Evolutionary conservation across 768 basidiomycete species (phyloP).

Genomic region (Leccinum sublutescens): DNA sequence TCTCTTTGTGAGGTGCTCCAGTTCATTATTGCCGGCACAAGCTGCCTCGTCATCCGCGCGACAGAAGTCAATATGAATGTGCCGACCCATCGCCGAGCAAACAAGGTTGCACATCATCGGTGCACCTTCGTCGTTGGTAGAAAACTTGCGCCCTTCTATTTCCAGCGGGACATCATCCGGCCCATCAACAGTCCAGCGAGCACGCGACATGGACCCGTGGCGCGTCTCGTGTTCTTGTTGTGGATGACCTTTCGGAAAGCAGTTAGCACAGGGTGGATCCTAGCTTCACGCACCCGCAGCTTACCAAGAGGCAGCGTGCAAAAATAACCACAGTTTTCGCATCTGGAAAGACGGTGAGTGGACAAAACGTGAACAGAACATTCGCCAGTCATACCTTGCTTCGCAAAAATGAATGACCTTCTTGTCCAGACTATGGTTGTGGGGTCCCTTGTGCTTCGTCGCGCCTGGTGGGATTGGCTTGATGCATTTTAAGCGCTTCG

Average conservation of each 20-base stretch:
- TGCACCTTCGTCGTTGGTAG: constrained; percentile 52
- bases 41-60: constrained; percentile 35
- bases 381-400: constrained; percentile 32
- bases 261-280: background rate
- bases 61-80: constrained; percentile 58
- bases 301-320: constrained; percentile 56
- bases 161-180: constrained; percentile 50
- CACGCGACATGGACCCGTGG: constrained; percentile 62
- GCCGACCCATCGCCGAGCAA: constrained; percentile 55
- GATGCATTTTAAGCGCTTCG: too few species aligned
- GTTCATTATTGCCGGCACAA: constrained; percentile 42
- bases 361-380: background rate
- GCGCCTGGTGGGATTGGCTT: too few species aligned
- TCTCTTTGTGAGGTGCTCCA: constrained; percentile 44
- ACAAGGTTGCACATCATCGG: constrained; percentile 63
- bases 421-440: constrained; percentile 46
- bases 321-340: constrained; percentile 55
- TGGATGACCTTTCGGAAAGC: constrained; percentile 43
- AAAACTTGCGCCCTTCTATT: constrained; percentile 55
- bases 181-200: constrained; percentile 56
- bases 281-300: background rate
- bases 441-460: constrained; percentile 43
- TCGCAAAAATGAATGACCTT: constrained; percentile 56
- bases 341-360: constrained; percentile 32
- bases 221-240: constrained; percentile 62